Evolutionary conservation across 1,284 basidiomycete species (phyloP).

Genomic region (Somion occarium): DNA sequence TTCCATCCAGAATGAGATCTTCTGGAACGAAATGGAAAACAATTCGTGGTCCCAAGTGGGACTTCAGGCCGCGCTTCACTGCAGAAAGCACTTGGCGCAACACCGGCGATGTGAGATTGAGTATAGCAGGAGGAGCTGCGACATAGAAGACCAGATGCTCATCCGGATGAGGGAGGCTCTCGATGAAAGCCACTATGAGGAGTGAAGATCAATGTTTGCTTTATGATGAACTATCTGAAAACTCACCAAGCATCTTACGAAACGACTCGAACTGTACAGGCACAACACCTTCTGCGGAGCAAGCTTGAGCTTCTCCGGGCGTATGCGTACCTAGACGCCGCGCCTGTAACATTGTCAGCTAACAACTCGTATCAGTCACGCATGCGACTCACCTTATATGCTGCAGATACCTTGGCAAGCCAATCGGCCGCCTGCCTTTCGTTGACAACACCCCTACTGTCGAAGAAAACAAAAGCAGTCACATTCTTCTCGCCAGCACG

Average conservation of each 20-base stretch:
- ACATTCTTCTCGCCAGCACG: conserved; percentile 67
- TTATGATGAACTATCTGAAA: no score
- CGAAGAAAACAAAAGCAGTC: conserved; percentile 61
- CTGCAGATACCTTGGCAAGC: conserved; percentile 46
- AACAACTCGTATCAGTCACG: not conserved
- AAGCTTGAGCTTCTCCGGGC: conserved; percentile 43
- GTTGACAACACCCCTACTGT: conserved; percentile 47
- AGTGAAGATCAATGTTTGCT: not conserved
- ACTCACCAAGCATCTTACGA: conserved; percentile 57
- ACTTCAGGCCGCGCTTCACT: conserved; percentile 48
- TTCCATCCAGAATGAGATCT: conserved; percentile 40
- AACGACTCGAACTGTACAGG: conserved; percentile 60
- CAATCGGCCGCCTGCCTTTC: conserved; percentile 47
- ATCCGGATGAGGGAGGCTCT: conserved; percentile 35
- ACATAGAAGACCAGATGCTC: conserved; percentile 62
- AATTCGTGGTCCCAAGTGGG: conserved; percentile 38
- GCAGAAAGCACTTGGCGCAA: conserved; percentile 64
- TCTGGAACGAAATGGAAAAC: conserved; percentile 72
- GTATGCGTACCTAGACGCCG: conserved; percentile 55
- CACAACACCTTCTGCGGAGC: conserved; percentile 49
- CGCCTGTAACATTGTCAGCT: conserved; percentile 35
- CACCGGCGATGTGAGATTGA: conserved; percentile 53
- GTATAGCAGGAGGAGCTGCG: conserved; percentile 50
- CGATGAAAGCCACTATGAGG: conserved; percentile 37
- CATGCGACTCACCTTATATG: conserved; percentile 52